Base-by-base conservation (phyloP, 1,284 basidiomycete genomes). In the Pseudozyma sp. region DNA sequence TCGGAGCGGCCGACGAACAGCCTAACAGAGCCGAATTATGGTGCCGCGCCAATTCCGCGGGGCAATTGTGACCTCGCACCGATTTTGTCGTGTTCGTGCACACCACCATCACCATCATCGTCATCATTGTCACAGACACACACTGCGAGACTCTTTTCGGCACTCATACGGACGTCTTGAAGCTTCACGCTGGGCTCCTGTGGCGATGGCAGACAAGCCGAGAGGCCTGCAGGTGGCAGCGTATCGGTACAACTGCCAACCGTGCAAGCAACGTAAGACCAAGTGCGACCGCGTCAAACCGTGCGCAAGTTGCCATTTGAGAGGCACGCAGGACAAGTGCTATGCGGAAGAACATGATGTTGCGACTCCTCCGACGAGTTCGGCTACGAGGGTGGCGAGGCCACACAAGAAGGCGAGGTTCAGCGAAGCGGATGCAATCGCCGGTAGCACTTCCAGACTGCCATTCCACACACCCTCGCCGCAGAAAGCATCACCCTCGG, bases 211-310 rank as follows among this genome's bases (percentile, higher is more conserved):
- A n/a, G 56, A 56, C 31, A 56, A 54, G 29, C 52, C 67, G 11
- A 54, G 60, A 24, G 53, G 37, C 30, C 34, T 69, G 14, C 61
- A 69, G 34, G 60, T 49, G 19, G 67, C 67, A 24, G 67, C 67
- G 17, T 69, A 69, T 42, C 56, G 67, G 5, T 69, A 69, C 61
- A 69, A 69, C 33, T 69, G 67, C 37, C 67, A 69, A 39, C 67
- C 67, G 4, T 75, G 72, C 57, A 69, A 75, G 44, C 72, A 69
- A 34, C 59, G 72, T 43, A 75, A 75, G 54, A 66, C 63, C n/a
- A 75, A 75, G 37, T 75, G 72, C 60, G 72, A 75, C 40, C 59
- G 72, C 13, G 60, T 70, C 37, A 64, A 52, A 10, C 72, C 72
- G 2, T 75, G 72, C 54, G 67, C 67, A 39, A 64, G 61, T 29